Evolutionary conservation across 805 yeast genomes (phyloP).

Genomic region (Sporopachydermia lactativora): DNA sequence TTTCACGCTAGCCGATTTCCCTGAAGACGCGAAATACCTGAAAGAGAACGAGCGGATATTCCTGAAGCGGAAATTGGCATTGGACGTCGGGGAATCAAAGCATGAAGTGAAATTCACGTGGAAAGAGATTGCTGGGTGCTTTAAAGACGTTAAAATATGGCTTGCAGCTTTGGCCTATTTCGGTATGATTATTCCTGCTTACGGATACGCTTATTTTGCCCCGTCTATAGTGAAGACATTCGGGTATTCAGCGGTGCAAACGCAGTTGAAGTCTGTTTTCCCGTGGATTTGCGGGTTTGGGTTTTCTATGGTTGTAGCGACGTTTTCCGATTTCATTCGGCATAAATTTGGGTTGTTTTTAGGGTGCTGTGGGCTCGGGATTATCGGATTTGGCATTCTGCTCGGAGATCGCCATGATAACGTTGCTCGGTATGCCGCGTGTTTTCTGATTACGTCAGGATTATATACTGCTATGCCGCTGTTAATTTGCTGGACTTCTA

Average conservation of each 20-base stretch:
- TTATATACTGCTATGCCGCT: constrained; percentile 54
- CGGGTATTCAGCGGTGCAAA: constrained; percentile 56
- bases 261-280: constrained; percentile 72
- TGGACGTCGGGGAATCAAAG: constrained; percentile 35
- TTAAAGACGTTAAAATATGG: constrained; percentile 48
- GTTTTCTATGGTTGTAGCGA: constrained; percentile 45
- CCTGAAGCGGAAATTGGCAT: constrained; percentile 43
- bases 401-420: constrained; percentile 27
- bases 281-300: constrained; percentile 78
- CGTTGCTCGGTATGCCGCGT: constrained; percentile 43
- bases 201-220: constrained; percentile 64
- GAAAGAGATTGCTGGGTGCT: constrained; percentile 30
- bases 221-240: constrained; percentile 47
- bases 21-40: constrained; percentile 48
- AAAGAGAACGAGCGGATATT: constrained; percentile 37
- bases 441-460: constrained; percentile 46
- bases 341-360: constrained; percentile 19
- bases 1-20: constrained; percentile 55
- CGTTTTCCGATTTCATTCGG: constrained; percentile 40
- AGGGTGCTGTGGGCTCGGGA: constrained; percentile 21
- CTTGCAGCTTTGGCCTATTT: constrained; percentile 48
- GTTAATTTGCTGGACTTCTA: constrained; percentile 51
- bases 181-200: constrained; percentile 55
- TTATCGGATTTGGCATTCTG: constrained; percentile 43
- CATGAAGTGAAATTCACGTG: constrained; percentile 32